Conservation (phyloP, 345 rosid species). For the Aquilaria yunnanensis region DNA sequence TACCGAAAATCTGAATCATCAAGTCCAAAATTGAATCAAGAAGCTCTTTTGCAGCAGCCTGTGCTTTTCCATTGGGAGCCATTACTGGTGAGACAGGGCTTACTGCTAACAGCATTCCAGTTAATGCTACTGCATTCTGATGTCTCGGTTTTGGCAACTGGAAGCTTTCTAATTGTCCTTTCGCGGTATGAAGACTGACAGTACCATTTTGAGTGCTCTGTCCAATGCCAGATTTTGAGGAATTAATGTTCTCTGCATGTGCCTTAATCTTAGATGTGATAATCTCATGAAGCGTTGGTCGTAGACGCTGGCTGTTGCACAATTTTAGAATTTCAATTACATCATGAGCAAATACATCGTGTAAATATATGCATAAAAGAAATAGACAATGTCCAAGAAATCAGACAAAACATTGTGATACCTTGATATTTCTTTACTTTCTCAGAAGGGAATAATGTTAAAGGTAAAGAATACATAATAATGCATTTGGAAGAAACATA, state of each 20-base stretch:
- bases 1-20: conserved; percentile 84
- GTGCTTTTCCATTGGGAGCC: conserved; percentile 98
- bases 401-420: too few relatives aligned
- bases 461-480: too few relatives aligned
- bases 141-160: conserved; percentile 62
- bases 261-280: conserved; percentile 84
- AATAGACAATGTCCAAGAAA: too few relatives aligned
- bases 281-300: conserved; percentile 93
- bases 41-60: conserved; percentile 82
- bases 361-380: too few relatives aligned
- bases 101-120: conserved; percentile 69
- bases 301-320: conserved; percentile 77
- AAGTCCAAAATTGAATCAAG: conserved; percentile 86
- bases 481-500: too few relatives aligned
- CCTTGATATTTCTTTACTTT: too few relatives aligned
- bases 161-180: conserved; percentile 65
- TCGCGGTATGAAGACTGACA: conserved; percentile 41
- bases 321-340: background rate
- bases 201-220: conserved; percentile 42
- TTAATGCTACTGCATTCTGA: conserved; percentile 68
- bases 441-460: too few relatives aligned
- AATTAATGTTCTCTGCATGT: conserved; percentile 48
- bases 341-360: too few relatives aligned
- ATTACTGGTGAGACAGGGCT: conserved; percentile 95
- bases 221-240: conserved; percentile 52